phyloP scores from a whole-genome alignment of 176 grass and related monocot species.

The Juncus effusus region DNA sequence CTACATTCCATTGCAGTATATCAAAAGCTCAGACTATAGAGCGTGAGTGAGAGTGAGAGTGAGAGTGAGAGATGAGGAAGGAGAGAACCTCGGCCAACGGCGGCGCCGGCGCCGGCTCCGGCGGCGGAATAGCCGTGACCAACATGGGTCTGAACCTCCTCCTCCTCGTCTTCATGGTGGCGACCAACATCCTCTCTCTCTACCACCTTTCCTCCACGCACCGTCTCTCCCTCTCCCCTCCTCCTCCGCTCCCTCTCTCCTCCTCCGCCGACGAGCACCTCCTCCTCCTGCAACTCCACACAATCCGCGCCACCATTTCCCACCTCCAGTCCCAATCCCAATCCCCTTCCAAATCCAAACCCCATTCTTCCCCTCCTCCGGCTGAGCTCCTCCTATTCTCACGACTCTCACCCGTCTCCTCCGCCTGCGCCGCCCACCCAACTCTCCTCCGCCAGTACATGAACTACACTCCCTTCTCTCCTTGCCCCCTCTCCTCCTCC shows the following conservation, averaged over 20 bases:
- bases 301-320: constrained; percentile 73
- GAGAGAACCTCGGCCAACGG: constrained; percentile 33
- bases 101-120: constrained; percentile 13
- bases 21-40: background rate
- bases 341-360: constrained; percentile 19
- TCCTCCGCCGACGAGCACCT: constrained; percentile 30
- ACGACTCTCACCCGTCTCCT: constrained; percentile 48
- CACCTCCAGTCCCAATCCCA: constrained; percentile 49
- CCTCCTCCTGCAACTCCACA: constrained; percentile 76
- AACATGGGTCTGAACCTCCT: constrained; percentile 54
- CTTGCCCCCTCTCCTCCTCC: constrained; percentile 52
- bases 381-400: constrained; percentile 55
- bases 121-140: constrained; percentile 1
- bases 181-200: constrained; percentile 85
- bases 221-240: constrained; percentile 27
- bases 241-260: constrained; percentile 22
- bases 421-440: constrained; percentile 31
- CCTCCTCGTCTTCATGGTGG: constrained; percentile 75
- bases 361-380: constrained; percentile 44
- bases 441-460: constrained; percentile 51
- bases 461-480: constrained; percentile 52
- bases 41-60: background rate
- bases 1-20: background rate
- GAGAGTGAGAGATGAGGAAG: constrained; percentile 27
- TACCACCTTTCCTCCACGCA: constrained; percentile 78